Evolutionary conservation across 805 yeast genomes (phyloP), one percentile per base, ranked within the genome.

Genomic region (Metschnikowia kunwiensis): DNA sequence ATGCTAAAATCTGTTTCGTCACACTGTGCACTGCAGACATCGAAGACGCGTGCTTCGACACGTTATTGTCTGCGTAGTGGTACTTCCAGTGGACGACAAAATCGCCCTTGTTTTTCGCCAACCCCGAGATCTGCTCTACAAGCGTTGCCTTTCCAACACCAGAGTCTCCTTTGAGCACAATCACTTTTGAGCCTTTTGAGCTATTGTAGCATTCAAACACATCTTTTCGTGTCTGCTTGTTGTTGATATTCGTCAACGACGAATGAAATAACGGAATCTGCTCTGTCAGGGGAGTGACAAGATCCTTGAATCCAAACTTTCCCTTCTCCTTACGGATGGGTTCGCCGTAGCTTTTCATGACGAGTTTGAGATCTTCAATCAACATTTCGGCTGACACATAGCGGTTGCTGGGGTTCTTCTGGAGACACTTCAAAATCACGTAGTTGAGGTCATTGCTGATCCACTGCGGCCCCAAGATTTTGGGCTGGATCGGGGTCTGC

Each of bases 81-180:
- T 60, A 63, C 17, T 47, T 56, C 69, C 70, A 65, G 20, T 42
- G 46, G 18, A 57, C 51, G 37, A 51, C 56, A 41, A 61, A 56
- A 16, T 48, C 52, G 31, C 59, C 58, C 21, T 55, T 53, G 1
- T 63, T 47, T 8, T 63, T 45, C 4, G 72, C 59, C 3, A 50
- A 48, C 5, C 61, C 54, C 34, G 59, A 62, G 28, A 73, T 42
- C 19, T 68, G 74, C 19, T 55, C 54, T 5, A 74, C 48, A 6
- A 74, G 39, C 5, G 69, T 53, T 1, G 74, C 57, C 47, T 72
- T 73, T 1, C 80, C 80, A 5, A 59, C 50, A 2, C 80, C 80
- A 1, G 65, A 39, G 3, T 54, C 61, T 11, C 80, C 79, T 1
- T 53, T 46, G 3, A 74, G 46, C 5, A 71, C 40, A 27, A 47